Conservation (phyloP, 345 rosid genomes). For the Salix brachista region DNA sequence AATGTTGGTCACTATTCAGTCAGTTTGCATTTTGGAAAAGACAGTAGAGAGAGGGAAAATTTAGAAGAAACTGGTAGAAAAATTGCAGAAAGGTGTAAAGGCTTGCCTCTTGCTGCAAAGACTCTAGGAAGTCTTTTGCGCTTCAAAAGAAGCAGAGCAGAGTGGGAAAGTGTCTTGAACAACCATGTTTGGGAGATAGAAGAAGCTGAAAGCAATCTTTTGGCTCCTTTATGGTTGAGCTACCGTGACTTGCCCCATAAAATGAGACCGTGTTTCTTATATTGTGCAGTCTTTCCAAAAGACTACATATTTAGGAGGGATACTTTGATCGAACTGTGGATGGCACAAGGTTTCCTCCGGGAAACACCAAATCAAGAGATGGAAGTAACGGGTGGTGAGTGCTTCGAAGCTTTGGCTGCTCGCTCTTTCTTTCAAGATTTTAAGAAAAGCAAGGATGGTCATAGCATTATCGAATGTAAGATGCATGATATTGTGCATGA, state of each 20-base stretch:
- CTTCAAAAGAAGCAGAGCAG: background rate
- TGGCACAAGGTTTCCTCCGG: slow-evolving; percentile 13
- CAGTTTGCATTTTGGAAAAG: background rate
- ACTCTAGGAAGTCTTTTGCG: slow-evolving; percentile 9
- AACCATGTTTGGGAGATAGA: slow-evolving; percentile 15
- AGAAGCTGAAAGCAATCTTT: slow-evolving; percentile 6
- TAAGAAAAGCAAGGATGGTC: background rate
- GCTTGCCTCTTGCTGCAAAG: slow-evolving; percentile 9
- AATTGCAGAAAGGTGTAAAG: background rate
- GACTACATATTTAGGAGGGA: background rate
- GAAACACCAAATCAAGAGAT: background rate
- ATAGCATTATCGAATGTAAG: background rate
- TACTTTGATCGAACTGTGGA: slow-evolving; percentile 6
- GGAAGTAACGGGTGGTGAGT: background rate
- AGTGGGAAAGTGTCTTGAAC: slow-evolving; percentile 19
- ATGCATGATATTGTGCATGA: slow-evolving; percentile 9
- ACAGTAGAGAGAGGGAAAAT: background rate
- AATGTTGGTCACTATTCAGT: slow-evolving; percentile 4
- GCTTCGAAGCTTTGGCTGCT: background rate
- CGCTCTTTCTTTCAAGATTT: background rate
- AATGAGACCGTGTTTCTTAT: background rate
- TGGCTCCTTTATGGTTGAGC: slow-evolving; percentile 10
- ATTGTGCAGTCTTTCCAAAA: slow-evolving; percentile 11
- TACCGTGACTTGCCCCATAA: background rate
- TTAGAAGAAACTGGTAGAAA: background rate